These are phyloP conservation scores for Coelastrella sp. DNA, from an alignment of 139 green algal species.

Conservation along the genomic window DNA sequence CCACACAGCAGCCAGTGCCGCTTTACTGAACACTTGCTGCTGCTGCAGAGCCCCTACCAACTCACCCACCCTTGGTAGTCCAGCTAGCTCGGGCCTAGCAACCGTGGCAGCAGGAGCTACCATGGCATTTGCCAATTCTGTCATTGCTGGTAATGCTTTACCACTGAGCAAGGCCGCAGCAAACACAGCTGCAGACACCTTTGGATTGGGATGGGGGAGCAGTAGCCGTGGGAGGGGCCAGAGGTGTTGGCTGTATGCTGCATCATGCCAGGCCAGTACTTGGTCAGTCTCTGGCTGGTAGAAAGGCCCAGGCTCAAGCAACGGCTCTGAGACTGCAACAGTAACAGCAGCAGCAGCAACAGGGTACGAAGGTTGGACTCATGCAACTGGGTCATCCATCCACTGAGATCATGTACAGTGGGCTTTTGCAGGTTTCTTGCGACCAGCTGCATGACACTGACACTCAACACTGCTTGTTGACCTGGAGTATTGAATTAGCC, in stretches of 20 bases:
- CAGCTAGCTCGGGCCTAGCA: slow-evolving; percentile 63
- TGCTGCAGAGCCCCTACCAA: slow-evolving; percentile 66
- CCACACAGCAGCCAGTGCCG: slow-evolving; percentile 63
- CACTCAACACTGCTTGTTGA: neutral
- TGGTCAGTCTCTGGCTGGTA: slow-evolving; percentile 73
- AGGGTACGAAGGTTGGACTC: neutral
- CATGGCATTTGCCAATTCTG: slow-evolving; percentile 45
- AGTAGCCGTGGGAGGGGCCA: slow-evolving; percentile 85
- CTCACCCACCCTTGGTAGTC: slow-evolving; percentile 68
- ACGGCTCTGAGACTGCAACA: slow-evolving; percentile 60
- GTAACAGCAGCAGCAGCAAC: neutral
- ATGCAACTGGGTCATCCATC: no score
- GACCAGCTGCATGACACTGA: no score
- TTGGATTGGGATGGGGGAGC: slow-evolving; percentile 56
- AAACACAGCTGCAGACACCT: slow-evolving; percentile 72
- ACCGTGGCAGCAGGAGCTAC: slow-evolving; percentile 61
- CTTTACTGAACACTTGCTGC: slow-evolving; percentile 54
- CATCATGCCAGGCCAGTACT: slow-evolving; percentile 79
- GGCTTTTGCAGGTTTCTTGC: no score
- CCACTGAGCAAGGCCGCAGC: slow-evolving; percentile 88
- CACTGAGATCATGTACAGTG: no score
- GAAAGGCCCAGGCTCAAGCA: slow-evolving; percentile 69
- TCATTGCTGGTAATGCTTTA: slow-evolving; percentile 62
- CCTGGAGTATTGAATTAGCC: neutral
- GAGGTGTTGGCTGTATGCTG: slow-evolving; percentile 77